Evolutionary conservation across 768 basidiomycete species (phyloP), one percentile per base, ranked within the genome.

Genomic region (Podaxis sp.): DNA sequence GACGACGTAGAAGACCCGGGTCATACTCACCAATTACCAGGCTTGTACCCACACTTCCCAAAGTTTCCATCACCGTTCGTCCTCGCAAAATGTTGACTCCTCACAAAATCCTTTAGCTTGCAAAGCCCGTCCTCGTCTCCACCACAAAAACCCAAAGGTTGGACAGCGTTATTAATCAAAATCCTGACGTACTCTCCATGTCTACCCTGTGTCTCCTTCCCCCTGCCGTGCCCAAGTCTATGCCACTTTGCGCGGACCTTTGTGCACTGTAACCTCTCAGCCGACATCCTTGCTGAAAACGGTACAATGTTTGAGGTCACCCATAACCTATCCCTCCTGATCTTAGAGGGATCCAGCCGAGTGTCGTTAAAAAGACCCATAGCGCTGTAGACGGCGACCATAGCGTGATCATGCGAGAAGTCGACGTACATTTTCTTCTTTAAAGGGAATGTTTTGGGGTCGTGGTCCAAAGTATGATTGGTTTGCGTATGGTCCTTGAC

Each of bases 381-480:
- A 58, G 69, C 91, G 75, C 72, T 80, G 66, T 86, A 89, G 52
- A 94, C 88, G 29, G 91, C 87, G 40, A 91, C 77, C 85, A 96
- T 91, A 68, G 88, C 79, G 71, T 94, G 91, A 70, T 94, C 93
- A 71, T 95, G 93, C 7, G 90, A 85, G 71, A 94, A 94, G 74
- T 95, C 93, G 24, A 82, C 86, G 67, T 91, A 91, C 51, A 92
- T 68, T 5, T 76, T 76, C 63, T 83, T 81, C 63, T 85, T 68
- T 9, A 91, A 79, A 0, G 93, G 92, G 76, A 95, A 95, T 0
- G 90, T 92, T 11, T 67, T 66, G 0, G 85, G 83, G 3, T 81
- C 79, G 0, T 75, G 66, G 69, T 90, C 86, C 24, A 95, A 80
- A 1, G 92, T 94, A 9, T 72, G 73, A 72, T 94, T 94, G 2